A percentile compares a stretch with the other conserved stretches of the same genome.
phyloP scores from a whole-genome alignment of 805 yeast species.

The Teunomyces tritomae region DNA sequence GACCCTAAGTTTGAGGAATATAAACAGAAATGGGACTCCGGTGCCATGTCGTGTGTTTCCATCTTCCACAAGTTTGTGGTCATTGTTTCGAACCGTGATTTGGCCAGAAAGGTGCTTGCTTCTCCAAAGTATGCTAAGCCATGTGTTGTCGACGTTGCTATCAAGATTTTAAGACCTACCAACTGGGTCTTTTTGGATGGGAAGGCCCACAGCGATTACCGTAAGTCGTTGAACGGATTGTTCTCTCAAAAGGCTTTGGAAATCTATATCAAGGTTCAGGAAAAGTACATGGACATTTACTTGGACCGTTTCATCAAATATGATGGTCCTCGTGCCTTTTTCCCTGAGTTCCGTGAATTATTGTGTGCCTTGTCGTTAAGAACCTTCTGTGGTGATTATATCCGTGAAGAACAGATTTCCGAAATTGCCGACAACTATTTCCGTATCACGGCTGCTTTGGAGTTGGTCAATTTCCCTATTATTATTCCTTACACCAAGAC shows the following conservation, averaged over 20 bases:
- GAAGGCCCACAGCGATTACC: constrained; percentile 89
- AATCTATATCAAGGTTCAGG: constrained; percentile 81
- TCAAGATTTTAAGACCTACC: constrained; percentile 87
- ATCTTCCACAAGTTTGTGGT: constrained; percentile 98
- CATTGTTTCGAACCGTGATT: constrained; percentile 83
- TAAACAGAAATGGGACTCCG: constrained; percentile 89
- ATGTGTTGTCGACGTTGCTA: constrained; percentile 96
- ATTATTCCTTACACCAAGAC: constrained; percentile 94
- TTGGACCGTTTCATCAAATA: constrained; percentile 62
- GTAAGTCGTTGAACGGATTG: constrained; percentile 84
- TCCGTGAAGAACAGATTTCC: constrained; percentile 86
- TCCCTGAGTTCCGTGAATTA: constrained; percentile 93
- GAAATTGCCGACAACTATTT: constrained; percentile 89
- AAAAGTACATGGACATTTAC: constrained; percentile 79
- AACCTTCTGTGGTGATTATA: constrained; percentile 94
- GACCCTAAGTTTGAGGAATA: constrained; percentile 96
- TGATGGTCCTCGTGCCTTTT: constrained; percentile 70
- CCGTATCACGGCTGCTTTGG: constrained; percentile 91
- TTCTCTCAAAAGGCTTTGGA: constrained; percentile 83
- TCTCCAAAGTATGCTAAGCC: constrained; percentile 91
- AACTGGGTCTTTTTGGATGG: constrained; percentile 99
- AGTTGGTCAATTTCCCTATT: constrained; percentile 95
- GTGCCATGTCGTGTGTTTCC: constrained; percentile 93
- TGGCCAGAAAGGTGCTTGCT: constrained; percentile 81
- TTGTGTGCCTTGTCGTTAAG: constrained; percentile 91